Evolutionary conservation across 345 rosid genomes (phyloP), one percentile per base, ranked within the genome.

Genomic region (Melaleuca quinquenervia): DNA sequence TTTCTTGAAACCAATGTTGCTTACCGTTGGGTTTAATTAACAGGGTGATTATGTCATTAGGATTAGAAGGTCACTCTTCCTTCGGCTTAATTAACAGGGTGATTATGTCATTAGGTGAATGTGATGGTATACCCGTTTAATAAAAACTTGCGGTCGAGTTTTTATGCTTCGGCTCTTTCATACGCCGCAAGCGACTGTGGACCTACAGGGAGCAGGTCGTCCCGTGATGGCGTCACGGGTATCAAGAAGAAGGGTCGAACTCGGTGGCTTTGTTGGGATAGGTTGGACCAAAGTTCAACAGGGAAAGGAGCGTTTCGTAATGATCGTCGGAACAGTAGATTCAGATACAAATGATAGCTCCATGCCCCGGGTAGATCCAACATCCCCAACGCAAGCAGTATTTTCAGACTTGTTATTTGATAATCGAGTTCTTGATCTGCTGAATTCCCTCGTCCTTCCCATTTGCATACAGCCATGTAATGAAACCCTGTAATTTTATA

Each of bases 51-150:
- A n/a, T n/a, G n/a, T n/a, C n/a, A n/a, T n/a, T 16, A 64, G 22
- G 45, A 29, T 1, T 29, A 16, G 12, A 29, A 15, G 76, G 45
- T 22, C 16, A 7, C 22, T 4, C 22, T 64, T 64, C 22, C 0
- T 64, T 64, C 6, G 2, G 1, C 8, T 1, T 7, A 64, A 7
- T 64, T 16, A 64, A 32, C 32, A 0, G 12, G 76, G 44, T 64
- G 44, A 64, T 64, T 64, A 64, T 29, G 10, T 7, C 75, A 15
- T 29, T 29, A 62, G 44, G 22, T 62, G 44, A 3, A 64, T 16
- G 2, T 0, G 3, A 16, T 15, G 16, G 22, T 32, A 1, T 3
- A 29, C 15, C 15, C 6, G 0, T 29, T 62, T 29, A 7, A 62
- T 15, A 15, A 62, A 15, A 62, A 15, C 36, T 62, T 29, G 15